These are phyloP conservation scores for Escallonia rubra DNA, from an alignment of 129 eudicot species.

Conservation along the genomic window DNA sequence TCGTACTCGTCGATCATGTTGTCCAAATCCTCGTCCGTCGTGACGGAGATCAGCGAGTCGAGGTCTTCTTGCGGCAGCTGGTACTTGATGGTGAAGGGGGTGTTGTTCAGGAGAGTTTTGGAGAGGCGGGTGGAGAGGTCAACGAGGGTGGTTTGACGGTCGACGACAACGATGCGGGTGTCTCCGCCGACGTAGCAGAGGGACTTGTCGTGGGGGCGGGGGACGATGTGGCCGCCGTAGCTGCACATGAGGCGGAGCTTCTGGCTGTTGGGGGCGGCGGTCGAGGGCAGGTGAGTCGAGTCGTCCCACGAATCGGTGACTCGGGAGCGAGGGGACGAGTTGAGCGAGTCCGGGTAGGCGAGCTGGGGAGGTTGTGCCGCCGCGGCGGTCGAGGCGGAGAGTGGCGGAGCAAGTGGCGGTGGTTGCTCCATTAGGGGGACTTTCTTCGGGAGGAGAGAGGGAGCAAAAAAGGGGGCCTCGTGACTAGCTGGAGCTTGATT, in stretches of 20 bases:
- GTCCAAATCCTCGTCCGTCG: slow-evolving; percentile 73
- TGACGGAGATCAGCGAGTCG: slow-evolving; percentile 66
- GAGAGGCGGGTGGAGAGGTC: slow-evolving; percentile 30
- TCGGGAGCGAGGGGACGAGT: slow-evolving; percentile 45
- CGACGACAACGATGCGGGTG: slow-evolving; percentile 47
- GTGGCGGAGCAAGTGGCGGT: slow-evolving; percentile 24
- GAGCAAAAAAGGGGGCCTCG: background rate
- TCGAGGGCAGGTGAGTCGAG: slow-evolving; percentile 17
- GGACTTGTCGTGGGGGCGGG: slow-evolving; percentile 45
- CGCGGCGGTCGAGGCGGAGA: background rate
- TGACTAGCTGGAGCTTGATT: slow-evolving; percentile 11
- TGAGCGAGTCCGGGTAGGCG: slow-evolving; percentile 33
- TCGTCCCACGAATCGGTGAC: slow-evolving; percentile 47
- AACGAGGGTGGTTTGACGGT: slow-evolving; percentile 25
- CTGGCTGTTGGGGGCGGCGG: slow-evolving; percentile 14
- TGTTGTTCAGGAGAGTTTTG: slow-evolving; percentile 6
- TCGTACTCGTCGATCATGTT: slow-evolving; percentile 87
- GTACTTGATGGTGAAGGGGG: slow-evolving; percentile 46
- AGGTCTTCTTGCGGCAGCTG: slow-evolving; percentile 80
- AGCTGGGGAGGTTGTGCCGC: slow-evolving; percentile 6
- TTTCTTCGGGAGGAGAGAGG: slow-evolving; percentile 15
- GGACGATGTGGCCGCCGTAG: slow-evolving; percentile 54
- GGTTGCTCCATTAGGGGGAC: slow-evolving; percentile 43
- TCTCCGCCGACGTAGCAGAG: slow-evolving; percentile 49
- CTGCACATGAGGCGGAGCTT: slow-evolving; percentile 49